These are phyloP conservation scores for Madurella mycetomatis DNA, from an alignment of 2,329 filamentous ascomycete genomes.

Conservation along the genomic window DNA sequence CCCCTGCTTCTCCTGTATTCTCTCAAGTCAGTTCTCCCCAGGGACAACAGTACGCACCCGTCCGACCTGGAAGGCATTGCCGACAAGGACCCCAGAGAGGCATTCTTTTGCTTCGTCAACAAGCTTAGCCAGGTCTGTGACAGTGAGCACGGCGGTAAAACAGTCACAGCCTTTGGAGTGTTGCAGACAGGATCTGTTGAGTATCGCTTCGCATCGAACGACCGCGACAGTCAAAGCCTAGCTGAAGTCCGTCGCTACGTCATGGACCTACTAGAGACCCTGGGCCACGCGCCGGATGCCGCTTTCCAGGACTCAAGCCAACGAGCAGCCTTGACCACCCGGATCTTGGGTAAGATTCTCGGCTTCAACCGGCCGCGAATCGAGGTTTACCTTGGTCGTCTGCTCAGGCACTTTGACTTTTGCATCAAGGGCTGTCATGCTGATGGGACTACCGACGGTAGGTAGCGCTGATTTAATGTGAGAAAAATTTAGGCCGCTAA, in stretches of 20 bases:
- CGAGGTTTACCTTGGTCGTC: constrained; percentile 3
- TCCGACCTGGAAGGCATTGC: neutral
- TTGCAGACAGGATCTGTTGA: constrained; percentile 21
- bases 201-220: constrained; percentile 27
- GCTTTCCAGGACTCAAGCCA: neutral
- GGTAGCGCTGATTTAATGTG: neutral
- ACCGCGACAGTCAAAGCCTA: constrained; percentile 3
- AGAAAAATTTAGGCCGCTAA: neutral
- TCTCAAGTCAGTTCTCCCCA: neutral
- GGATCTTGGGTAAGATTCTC: constrained; percentile 6
- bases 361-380: constrained; percentile 16
- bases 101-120: constrained; percentile 24
- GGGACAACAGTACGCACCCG: neutral
- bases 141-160: constrained; percentile 15
- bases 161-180: constrained; percentile 23
- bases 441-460: neutral
- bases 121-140: constrained; percentile 27
- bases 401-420: neutral
- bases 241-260: neutral
- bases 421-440: constrained; percentile 4
- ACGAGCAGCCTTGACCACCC: neutral
- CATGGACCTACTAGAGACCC: neutral
- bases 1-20: neutral
- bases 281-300: neutral
- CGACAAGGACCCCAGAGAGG: neutral